Conservation (phyloP, 768 basidiomycete genomes). For the Boletus pseudo-olivaceus region DNA sequence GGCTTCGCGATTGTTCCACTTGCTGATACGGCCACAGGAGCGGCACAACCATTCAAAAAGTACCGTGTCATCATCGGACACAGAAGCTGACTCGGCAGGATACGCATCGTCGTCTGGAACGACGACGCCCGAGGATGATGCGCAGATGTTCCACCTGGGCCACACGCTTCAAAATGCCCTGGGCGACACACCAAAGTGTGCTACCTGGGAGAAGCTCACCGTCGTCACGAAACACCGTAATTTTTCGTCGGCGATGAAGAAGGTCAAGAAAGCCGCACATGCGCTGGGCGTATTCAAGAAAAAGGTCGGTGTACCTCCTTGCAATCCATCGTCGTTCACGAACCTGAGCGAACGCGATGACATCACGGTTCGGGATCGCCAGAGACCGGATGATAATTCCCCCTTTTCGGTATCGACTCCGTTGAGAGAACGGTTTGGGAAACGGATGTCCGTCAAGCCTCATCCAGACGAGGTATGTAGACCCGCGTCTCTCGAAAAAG, state of each 20-base stretch:
- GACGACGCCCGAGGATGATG: conserved; percentile 32
- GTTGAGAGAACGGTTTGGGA: conserved; percentile 29
- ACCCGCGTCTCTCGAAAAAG: no score
- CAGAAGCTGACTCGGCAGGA: conserved; percentile 17
- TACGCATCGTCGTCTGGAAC: conserved; percentile 30
- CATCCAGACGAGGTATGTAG: conserved; percentile 28
- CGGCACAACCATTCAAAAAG: not conserved
- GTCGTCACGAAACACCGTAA: conserved; percentile 11
- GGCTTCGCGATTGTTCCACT: not conserved
- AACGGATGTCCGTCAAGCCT: conserved; percentile 23
- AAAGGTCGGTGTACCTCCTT: conserved; percentile 15
- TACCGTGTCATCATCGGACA: conserved; percentile 17
- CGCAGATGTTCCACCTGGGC: conserved; percentile 21
- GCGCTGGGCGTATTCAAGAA: conserved; percentile 23
- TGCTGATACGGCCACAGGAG: not conserved
- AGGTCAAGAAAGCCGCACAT: conserved; percentile 18
- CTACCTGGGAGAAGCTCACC: conserved; percentile 1
- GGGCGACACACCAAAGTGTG: conserved; percentile 1
- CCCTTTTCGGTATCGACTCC: conserved; percentile 25
- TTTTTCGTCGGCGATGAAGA: conserved; percentile 22
- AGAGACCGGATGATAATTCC: conserved; percentile 25
- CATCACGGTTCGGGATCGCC: not conserved
- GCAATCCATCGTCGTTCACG: not conserved
- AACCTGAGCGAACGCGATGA: not conserved
- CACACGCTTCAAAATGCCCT: conserved; percentile 4